A percentile compares a stretch with the other conserved stretches of the same genome.
These are phyloP conservation scores for Pseudogymnoascus verrucosus DNA, from an alignment of 2,329 filamentous ascomycete genomes.

Conservation along the genomic window DNA sequence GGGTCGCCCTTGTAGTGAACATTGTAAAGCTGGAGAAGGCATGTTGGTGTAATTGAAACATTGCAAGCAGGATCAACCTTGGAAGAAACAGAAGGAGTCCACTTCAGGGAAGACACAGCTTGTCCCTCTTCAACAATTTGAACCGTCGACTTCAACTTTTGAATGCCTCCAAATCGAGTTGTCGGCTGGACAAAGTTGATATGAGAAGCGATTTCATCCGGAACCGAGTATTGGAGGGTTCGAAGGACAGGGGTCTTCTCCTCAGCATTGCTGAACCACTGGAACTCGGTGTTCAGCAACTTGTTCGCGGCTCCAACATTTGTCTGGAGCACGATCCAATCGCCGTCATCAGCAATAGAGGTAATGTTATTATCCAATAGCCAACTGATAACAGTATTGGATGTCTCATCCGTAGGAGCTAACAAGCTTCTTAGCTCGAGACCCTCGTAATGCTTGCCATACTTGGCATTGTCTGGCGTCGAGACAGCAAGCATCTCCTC, in stretches of 20 bases:
- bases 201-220: slow-evolving; percentile 27
- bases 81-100: slow-evolving; percentile 9
- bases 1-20: slow-evolving; percentile 17
- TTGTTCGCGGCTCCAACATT: slow-evolving; percentile 30
- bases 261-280: slow-evolving; percentile 29
- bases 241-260: slow-evolving; percentile 28
- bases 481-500: slow-evolving; percentile 29
- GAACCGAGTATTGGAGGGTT: slow-evolving; percentile 34
- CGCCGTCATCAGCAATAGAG: slow-evolving; percentile 30
- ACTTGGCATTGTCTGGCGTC: slow-evolving; percentile 37
- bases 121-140: slow-evolving; percentile 13
- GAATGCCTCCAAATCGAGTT: slow-evolving; percentile 28
- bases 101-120: slow-evolving; percentile 8
- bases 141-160: slow-evolving; percentile 12
- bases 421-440: slow-evolving; percentile 37
- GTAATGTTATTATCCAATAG: slow-evolving; percentile 30
- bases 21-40: slow-evolving; percentile 26
- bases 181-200: slow-evolving; percentile 36
- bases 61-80: slow-evolving; percentile 22
- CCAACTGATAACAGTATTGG: slow-evolving; percentile 34
- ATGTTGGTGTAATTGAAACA: slow-evolving; percentile 25
- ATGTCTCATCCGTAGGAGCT: slow-evolving; percentile 31
- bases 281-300: slow-evolving; percentile 32
- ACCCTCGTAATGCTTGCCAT: slow-evolving; percentile 41
- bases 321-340: slow-evolving; percentile 20